Conservation (phyloP, 106 monocot species). For the Dendrobium catenatum region DNA sequence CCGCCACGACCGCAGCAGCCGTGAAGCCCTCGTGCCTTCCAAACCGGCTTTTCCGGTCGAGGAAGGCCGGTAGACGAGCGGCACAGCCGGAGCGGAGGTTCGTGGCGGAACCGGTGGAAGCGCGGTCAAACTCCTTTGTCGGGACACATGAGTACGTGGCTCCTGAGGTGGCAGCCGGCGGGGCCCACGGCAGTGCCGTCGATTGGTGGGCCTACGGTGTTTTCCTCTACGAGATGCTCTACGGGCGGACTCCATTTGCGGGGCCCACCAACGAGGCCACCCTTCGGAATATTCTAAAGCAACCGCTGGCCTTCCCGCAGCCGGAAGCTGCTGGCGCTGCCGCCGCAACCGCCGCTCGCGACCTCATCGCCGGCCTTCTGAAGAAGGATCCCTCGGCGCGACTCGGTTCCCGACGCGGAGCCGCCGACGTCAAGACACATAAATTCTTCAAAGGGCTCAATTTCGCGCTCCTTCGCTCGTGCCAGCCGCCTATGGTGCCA, state of each 20-base stretch:
- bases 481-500: slow-evolving; percentile 44
- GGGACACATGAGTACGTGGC: slow-evolving; percentile 94
- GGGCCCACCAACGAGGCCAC: slow-evolving; percentile 54
- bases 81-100: slow-evolving; percentile 22
- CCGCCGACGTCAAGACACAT: slow-evolving; percentile 76
- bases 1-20: background rate
- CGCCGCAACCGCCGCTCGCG: slow-evolving; percentile 18
- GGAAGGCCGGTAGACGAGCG: background rate
- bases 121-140: slow-evolving; percentile 70
- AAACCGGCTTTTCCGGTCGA: slow-evolving; percentile 22
- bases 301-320: slow-evolving; percentile 43
- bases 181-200: slow-evolving; percentile 56
- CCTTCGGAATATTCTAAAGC: slow-evolving; percentile 57
- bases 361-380: slow-evolving; percentile 50
- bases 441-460: slow-evolving; percentile 73
- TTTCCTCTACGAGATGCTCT: slow-evolving; percentile 73
- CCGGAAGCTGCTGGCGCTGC: slow-evolving; percentile 4
- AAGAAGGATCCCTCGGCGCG: slow-evolving; percentile 46
- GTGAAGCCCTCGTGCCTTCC: slow-evolving; percentile 30
- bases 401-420: slow-evolving; percentile 41
- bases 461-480: slow-evolving; percentile 59
- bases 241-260: slow-evolving; percentile 70
- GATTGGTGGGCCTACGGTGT: slow-evolving; percentile 97
- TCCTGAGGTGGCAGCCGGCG: slow-evolving; percentile 67
- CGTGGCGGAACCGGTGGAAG: slow-evolving; percentile 65